Base-by-base conservation (phyloP, 2,329 filamentous ascomycete genomes). In the Diaporthe vaccinii region DNA sequence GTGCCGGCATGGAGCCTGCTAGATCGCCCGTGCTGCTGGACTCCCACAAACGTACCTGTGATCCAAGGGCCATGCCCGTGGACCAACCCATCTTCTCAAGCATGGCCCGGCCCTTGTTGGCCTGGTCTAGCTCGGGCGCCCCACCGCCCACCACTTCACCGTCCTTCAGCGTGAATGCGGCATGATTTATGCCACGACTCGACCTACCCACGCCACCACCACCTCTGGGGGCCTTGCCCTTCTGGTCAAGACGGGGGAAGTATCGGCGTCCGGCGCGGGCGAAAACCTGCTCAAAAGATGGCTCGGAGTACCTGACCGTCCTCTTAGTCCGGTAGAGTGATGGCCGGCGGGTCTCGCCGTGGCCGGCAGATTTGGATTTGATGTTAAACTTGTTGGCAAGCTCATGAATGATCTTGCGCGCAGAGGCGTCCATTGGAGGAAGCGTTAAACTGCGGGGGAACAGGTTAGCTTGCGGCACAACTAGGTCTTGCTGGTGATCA, bases 51-150 rank as follows among this genome's bases (percentile, higher is more conserved):
- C 65, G 17, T 69, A 69, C 65, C 65, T 69, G 65, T 41, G 65
- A 41, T 55, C 97, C 97, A 1, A 99, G 88, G 1, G 94, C 94
- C 81, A 93, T 98, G 7, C 97, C 97, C 71, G 89, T 93, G 76
- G 91, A 94, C 96, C 97, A 99, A 4, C 97, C 97, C 97, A 98
- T 98, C 85, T 97, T 98, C 85, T 98, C 95, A 78, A 99, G 85
- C 91, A 99, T 94, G 4, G 92, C 91, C 69, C 95, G 91, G 15
- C 97, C 97, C 78, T 91, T 95, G 82, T 98, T 98, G 72, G 93
- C 94, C 6, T 88, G 87, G 1, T 94, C 94, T 44, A 99, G 88
- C 82, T 98, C 96, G 15, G 95, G 94, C 2, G 96, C 96, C 65
- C 92, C 91, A 2, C 91, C 95, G 65, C 96, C 97, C 3, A 98